These are phyloP conservation scores for Tylopilus sp. DNA, from an alignment of 768 basidiomycete genomes.

Conservation along the genomic window DNA sequence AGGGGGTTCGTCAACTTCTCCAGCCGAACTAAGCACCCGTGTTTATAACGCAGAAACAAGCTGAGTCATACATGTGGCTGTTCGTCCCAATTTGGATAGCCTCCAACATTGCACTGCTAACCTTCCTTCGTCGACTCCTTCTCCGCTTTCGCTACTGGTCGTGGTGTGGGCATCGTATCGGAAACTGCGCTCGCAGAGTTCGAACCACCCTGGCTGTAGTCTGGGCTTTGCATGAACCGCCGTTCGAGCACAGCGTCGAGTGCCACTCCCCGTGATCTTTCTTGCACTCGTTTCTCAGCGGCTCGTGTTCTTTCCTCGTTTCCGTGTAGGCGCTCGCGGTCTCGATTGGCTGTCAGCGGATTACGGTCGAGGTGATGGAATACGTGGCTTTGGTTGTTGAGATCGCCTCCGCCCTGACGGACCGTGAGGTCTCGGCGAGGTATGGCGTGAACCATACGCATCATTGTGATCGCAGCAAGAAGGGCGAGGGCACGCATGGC, in stretches of 20 bases:
- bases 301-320: not conserved
- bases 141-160: conserved; percentile 3
- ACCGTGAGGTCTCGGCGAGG: conserved; percentile 25
- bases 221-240: conserved; percentile 24
- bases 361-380: conserved; percentile 32
- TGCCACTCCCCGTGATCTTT: not conserved
- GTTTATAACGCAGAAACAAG: conserved; percentile 5
- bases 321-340: conserved; percentile 5
- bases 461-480: conserved; percentile 24
- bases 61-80: conserved; percentile 30
- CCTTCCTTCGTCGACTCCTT: conserved; percentile 2
- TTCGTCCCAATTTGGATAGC: conserved; percentile 8
- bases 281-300: not conserved
- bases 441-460: conserved; percentile 16
- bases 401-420: conserved; percentile 13
- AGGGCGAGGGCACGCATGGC: conserved; percentile 26
- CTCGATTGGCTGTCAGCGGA: conserved; percentile 20
- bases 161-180: conserved; percentile 14
- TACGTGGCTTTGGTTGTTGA: conserved; percentile 19
- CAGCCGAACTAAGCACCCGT: not conserved
- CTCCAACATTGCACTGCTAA: not conserved
- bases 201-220: conserved; percentile 23
- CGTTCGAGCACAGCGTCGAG: conserved; percentile 5
- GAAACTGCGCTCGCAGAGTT: conserved; percentile 9
- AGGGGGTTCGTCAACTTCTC: conserved; percentile 6